Conservation (phyloP, 2,329 filamentous ascomycete genomes). For the Trematosphaeria pertusa region DNA sequence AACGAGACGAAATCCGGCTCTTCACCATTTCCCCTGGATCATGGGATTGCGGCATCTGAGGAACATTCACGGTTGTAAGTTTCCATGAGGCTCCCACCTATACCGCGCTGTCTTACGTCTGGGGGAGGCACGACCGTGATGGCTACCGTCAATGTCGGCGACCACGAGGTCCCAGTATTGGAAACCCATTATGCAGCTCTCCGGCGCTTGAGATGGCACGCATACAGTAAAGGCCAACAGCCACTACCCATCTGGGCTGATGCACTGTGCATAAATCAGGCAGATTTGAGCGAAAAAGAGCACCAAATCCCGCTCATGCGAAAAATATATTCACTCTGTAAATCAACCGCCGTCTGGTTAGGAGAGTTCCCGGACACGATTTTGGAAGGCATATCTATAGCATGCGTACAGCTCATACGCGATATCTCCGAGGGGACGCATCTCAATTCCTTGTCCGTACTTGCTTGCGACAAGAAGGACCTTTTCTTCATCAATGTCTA, state of each 20-base stretch:
- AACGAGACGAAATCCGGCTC: conserved; percentile 2
- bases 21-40: neutral
- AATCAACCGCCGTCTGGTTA: conserved; percentile 43
- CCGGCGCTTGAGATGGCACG: conserved; percentile 1
- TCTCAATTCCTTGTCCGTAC: neutral
- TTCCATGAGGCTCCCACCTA: neutral
- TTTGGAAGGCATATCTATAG: neutral
- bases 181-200: neutral
- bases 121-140: neutral
- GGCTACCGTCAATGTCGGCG: neutral
- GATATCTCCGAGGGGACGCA: neutral
- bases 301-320: conserved; percentile 14
- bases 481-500: neutral
- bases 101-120: conserved; percentile 1
- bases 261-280: conserved; percentile 18
- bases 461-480: neutral
- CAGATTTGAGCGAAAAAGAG: conserved; percentile 8
- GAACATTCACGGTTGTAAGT: neutral
- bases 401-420: neutral
- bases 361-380: conserved; percentile 34
- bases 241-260: conserved; percentile 10
- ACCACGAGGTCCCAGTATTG: neutral
- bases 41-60: neutral
- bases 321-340: conserved; percentile 21
- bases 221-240: neutral